Evolutionary conservation across 108 stramenopile species (phyloP), one percentile per base, ranked within the genome.

Genomic region (Nitzschia sp.): DNA sequence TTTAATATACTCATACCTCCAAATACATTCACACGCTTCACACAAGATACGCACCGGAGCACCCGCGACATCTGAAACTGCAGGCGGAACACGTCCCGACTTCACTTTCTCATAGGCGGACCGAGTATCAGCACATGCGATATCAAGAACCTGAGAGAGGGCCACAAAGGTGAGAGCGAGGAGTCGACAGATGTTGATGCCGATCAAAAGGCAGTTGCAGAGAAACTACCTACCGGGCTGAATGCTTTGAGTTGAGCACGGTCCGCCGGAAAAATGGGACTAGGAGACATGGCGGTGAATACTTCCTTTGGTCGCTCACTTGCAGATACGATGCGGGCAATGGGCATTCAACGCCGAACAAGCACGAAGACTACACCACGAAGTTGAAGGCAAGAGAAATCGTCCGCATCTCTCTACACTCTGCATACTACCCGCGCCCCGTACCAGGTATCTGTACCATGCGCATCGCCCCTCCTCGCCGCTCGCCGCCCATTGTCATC

Each of bases 261-360:
- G 45, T 60, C 53, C 3, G 75, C 75, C 23, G 75, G 75, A 56
- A 69, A 76, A 60, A 76, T 69, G 47, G 75, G 75, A 62, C 68
- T 76, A 22, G 68, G 57, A 33, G 38, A 25, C 74, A 75, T 75
- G 31, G 5, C 53, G n/a, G n/a, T n/a, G n/a, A n/a, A n/a, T n/a
- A n/a, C n/a, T n/a, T n/a, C n/a, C n/a, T n/a, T n/a, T n/a, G n/a
- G n/a, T n/a, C n/a, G n/a, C n/a, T n/a, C n/a, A n/a, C n/a, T n/a
- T n/a, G n/a, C n/a, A n/a, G n/a, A n/a, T n/a, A n/a, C n/a, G n/a
- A n/a, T n/a, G n/a, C n/a, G n/a, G n/a, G n/a, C n/a, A n/a, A n/a
- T n/a, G n/a, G n/a, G n/a, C n/a, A n/a, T n/a, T n/a, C n/a, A n/a
- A n/a, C n/a, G n/a, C n/a, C n/a, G n/a, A n/a, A n/a, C n/a, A n/a